Evolutionary conservation across 345 rosid species (phyloP), one percentile per base, ranked within the genome.

Genomic region (Populus deltoides): DNA sequence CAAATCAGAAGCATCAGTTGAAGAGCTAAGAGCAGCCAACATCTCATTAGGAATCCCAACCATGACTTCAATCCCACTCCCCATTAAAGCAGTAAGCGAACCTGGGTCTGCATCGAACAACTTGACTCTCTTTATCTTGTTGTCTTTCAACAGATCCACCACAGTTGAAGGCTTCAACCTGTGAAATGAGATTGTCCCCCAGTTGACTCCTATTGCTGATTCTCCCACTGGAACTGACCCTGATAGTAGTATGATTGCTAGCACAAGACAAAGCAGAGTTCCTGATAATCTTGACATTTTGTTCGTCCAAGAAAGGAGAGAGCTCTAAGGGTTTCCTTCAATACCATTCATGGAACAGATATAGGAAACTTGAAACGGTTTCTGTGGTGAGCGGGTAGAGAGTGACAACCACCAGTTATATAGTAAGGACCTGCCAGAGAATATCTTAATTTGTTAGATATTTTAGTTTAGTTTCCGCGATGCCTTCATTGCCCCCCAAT

Each of bases 61-160:
- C 99, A 96, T 96, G 8, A 96, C 94, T 84, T 93, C 85, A 87
- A 90, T 96, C 75, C 99, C 97, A 79, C 87, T 81, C 55, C 97
- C 93, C 88, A 84, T 86, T 33, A 97, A 78, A 74, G 95, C 89
- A 71, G 59, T 68, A 29, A 94, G 81, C 35, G 68, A 90, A 79
- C 80, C 89, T 51, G 94, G 92, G 81, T 97, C 91, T 0, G 98
- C 85, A 66, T 90, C 98, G 78, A 96, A 96, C 35, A 94, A 91
- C 91, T 96, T 96, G 67, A 92, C 98, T 77, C 88, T 94, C 65
- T 74, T 79, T 43, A 96, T 90, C 75, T 86, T 90, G 86, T 96
- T 96, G 12, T 79, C 90, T 81, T 86, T 89, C 84, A 96, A 82
- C 77, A 93, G 97, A 94, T 92, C 91, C 91, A 94, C 97, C 83